phyloP scores from a whole-genome alignment of 2,329 filamentous ascomycete species.

The Rhexocercosporidium sp. region DNA sequence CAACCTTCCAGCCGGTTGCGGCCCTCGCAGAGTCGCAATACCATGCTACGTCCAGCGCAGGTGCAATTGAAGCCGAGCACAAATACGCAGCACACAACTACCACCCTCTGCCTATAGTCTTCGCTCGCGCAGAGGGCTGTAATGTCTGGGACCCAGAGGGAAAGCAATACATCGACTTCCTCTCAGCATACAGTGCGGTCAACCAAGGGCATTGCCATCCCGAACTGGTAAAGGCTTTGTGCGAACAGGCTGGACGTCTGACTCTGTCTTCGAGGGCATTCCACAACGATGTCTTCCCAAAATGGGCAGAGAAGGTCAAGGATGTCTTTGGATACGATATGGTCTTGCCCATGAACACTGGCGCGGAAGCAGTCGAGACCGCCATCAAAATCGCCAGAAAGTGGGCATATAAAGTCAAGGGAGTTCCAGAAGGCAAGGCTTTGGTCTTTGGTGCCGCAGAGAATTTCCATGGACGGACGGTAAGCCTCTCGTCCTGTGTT shows the following conservation, averaged over 20 bases:
- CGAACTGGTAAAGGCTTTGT: conserved; percentile 87
- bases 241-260: conserved; percentile 85
- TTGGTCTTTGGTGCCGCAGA: conserved; percentile 83
- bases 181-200: conserved; percentile 96
- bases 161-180: conserved; percentile 94
- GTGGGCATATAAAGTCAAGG: conserved; percentile 97
- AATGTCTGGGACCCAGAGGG: conserved; percentile 98
- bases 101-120: conserved; percentile 94
- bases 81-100: conserved; percentile 97
- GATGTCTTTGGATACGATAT: conserved; percentile 93
- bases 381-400: conserved; percentile 95
- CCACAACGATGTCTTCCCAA: conserved; percentile 97
- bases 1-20: conserved; percentile 39
- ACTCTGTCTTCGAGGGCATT: conserved; percentile 95
- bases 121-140: conserved; percentile 81
- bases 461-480: conserved; percentile 96
- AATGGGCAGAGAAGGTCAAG: conserved; percentile 92
- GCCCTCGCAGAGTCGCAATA: conserved; percentile 48
- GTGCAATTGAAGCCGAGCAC: conserved; percentile 81
- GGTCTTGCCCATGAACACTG: conserved; percentile 98
- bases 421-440: conserved; percentile 82
- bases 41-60: conserved; percentile 79
- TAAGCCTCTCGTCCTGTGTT: conserved; percentile 51
- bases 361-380: conserved; percentile 94
- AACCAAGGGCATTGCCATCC: conserved; percentile 99